A percentile compares a stretch with the other conserved stretches of the same genome.
Evolutionary conservation across 768 basidiomycete genomes (phyloP).

Genomic region (Epithele typhae): DNA sequence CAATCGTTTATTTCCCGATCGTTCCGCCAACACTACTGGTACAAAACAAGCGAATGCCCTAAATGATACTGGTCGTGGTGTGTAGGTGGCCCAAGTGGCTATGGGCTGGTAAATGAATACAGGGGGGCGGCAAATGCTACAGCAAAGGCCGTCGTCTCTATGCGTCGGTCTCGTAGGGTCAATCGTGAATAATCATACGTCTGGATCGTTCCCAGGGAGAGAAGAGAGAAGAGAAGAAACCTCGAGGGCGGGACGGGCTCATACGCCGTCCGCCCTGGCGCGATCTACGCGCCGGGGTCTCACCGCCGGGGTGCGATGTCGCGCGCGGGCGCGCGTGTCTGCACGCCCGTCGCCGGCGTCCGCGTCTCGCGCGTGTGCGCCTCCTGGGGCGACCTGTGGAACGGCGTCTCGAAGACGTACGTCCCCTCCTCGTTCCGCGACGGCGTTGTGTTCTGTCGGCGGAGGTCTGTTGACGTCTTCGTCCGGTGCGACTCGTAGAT

Average conservation of each 20-base stretch:
- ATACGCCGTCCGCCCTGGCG: too few relatives aligned
- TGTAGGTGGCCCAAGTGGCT: too few relatives aligned
- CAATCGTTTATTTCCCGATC: too few relatives aligned
- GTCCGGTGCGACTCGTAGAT: slow-evolving; percentile 8
- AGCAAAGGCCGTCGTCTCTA: slow-evolving; percentile 13
- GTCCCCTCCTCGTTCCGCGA: slow-evolving; percentile 25
- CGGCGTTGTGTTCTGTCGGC: slow-evolving; percentile 12
- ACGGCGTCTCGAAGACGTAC: slow-evolving; percentile 26
- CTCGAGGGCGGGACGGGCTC: too few relatives aligned
- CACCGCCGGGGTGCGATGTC: slow-evolving; percentile 39
- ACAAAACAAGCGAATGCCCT: slow-evolving; percentile 14
- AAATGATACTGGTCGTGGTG: too few relatives aligned
- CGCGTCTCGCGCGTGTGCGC: slow-evolving; percentile 21
- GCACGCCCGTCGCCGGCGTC: slow-evolving; percentile 21
- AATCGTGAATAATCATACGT: slow-evolving; percentile 16
- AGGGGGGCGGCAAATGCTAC: slow-evolving; percentile 9
- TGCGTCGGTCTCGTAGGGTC: slow-evolving; percentile 1
- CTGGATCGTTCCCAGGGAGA: too few relatives aligned
- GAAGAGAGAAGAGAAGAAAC: too few relatives aligned
- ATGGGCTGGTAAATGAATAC: slow-evolving; percentile 11
- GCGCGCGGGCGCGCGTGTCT: slow-evolving; percentile 33
- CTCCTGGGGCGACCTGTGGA: slow-evolving; percentile 23
- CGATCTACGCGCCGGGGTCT: too few relatives aligned
- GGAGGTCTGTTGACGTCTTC: background rate
- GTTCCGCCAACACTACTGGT: background rate